Evolutionary conservation across 306 rosid genomes (phyloP).

Genomic region (Trifolium pratense): DNA sequence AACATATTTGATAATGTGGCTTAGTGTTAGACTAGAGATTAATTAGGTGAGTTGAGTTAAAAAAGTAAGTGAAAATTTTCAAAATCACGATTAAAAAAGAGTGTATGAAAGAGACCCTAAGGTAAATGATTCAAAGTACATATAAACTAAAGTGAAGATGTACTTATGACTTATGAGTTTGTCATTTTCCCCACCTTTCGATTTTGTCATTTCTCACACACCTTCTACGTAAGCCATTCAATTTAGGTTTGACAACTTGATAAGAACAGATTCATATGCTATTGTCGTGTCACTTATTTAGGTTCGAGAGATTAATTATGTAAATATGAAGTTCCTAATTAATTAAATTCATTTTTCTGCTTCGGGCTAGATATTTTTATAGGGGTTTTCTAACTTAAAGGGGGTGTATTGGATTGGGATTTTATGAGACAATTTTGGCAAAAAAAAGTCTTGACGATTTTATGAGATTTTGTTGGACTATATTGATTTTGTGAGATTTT

Average conservation of each 20-base stretch:
- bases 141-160: background rate
- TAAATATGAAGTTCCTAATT: no score
- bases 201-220: background rate
- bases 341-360: no score
- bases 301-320: background rate
- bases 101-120: background rate
- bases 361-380: no score
- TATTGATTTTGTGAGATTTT: no score
- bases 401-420: no score
- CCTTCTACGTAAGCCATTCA: background rate
- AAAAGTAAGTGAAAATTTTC: background rate
- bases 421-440: no score
- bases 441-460: no score
- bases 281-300: background rate
- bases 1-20: background rate
- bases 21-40: background rate
- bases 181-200: background rate
- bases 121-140: background rate
- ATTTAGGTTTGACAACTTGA: background rate
- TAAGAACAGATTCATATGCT: background rate
- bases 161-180: constrained; percentile 2
- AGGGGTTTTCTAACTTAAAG: no score
- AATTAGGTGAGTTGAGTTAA: background rate
- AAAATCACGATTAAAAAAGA: background rate
- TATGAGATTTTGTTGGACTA: no score